phyloP scores from a whole-genome alignment of 768 basidiomycete species.

The Naganishia kalamii region DNA sequence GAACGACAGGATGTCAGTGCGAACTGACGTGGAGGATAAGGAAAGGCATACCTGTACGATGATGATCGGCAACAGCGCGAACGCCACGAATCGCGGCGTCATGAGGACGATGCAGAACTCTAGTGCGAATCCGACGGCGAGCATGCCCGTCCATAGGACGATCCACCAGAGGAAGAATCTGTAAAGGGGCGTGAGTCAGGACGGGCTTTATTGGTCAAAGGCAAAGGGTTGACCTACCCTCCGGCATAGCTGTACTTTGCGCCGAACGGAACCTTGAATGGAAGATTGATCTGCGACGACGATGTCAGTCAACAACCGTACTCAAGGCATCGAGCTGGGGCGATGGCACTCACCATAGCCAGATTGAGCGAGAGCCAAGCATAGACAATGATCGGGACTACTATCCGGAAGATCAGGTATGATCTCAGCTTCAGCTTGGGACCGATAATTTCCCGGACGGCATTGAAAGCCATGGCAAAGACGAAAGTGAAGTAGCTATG shows the following conservation, averaged over 20 bases:
- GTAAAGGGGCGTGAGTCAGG: constrained; percentile 21
- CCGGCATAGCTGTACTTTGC: constrained; percentile 45
- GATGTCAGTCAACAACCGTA: neutral
- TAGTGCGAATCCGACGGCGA: constrained; percentile 25
- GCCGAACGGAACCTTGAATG: constrained; percentile 50
- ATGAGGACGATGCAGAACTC: constrained; percentile 45
- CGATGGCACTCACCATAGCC: constrained; percentile 36
- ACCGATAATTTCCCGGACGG: constrained; percentile 42
- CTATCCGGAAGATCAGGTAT: constrained; percentile 47
- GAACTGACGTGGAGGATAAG: constrained; percentile 23
- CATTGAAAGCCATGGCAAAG: constrained; percentile 40
- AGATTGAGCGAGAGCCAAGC: constrained; percentile 49
- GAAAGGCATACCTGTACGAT: constrained; percentile 29
- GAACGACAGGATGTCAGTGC: neutral
- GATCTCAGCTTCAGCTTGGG: constrained; percentile 47
- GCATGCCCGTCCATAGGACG: constrained; percentile 44
- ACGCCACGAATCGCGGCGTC: constrained; percentile 45
- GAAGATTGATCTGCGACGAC: constrained; percentile 46
- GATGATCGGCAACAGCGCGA: constrained; percentile 43
- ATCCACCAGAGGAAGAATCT: constrained; percentile 47
- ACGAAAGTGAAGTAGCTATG: constrained; percentile 37
- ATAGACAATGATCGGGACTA: constrained; percentile 47
- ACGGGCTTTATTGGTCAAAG: neutral
- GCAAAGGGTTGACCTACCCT: constrained; percentile 19
- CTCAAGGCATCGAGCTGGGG: neutral